phyloP scores from a whole-genome alignment of 495 filamentous ascomycete genomes.

The Penicillium lividum region DNA sequence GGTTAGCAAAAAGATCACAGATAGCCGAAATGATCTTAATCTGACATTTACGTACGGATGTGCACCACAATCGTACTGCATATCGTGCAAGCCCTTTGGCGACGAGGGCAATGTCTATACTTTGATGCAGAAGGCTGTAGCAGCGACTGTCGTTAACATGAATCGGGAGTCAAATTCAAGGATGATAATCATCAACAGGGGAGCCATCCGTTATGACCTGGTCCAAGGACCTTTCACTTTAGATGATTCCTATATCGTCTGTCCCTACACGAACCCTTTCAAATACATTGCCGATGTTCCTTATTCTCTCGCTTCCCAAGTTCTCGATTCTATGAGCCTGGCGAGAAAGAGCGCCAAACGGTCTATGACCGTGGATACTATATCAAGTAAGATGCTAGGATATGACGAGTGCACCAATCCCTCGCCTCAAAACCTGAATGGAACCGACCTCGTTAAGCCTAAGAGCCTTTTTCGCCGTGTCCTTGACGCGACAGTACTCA shows the following conservation, averaged over 20 bases:
- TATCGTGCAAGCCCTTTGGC: conserved; percentile 35
- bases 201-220: conserved; percentile 40
- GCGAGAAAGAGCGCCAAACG: conserved; percentile 7
- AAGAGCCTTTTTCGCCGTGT: conserved; percentile 12
- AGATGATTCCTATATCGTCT: conserved; percentile 41
- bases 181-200: conserved; percentile 39
- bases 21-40: conserved; percentile 6
- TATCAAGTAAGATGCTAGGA: conserved; percentile 10
- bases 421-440: conserved; percentile 1
- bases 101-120: conserved; percentile 36
- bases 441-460: conserved; percentile 6
- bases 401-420: conserved; percentile 16
- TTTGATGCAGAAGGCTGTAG: conserved; percentile 31
- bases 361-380: conserved; percentile 10
- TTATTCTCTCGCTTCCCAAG: conserved; percentile 29
- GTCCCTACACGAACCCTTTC: conserved; percentile 35
- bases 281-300: conserved; percentile 39
- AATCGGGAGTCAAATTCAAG: conserved; percentile 29
- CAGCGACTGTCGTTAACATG: conserved; percentile 25
- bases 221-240: conserved; percentile 42
- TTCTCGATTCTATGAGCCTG: conserved; percentile 24
- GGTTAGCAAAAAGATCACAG: not conserved
- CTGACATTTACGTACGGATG: conserved; percentile 39
- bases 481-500: not conserved
- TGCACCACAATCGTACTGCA: conserved; percentile 41